Percentiles rank a stretch among this genome's conserved stretches.
Conservation (phyloP, 805 yeast species). For the Kuraishia ogatae region DNA sequence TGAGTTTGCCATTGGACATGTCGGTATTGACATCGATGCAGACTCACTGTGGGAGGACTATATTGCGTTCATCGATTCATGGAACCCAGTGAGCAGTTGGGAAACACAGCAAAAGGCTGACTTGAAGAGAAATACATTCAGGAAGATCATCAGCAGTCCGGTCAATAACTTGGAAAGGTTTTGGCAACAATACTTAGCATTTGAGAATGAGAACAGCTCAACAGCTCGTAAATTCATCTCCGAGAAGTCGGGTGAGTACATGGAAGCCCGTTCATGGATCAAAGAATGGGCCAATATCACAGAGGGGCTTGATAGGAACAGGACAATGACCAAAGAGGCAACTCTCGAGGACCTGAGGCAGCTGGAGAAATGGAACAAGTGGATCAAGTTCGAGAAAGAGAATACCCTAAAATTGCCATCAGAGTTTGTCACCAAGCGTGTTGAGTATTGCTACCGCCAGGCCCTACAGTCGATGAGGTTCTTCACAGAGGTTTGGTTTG, state of each 20-base stretch:
- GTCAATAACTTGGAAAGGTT: conserved; percentile 61
- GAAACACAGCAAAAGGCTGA: conserved; percentile 77
- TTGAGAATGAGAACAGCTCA: conserved; percentile 73
- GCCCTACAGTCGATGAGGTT: conserved; percentile 54
- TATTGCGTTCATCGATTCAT: conserved; percentile 63
- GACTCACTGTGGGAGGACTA: conserved; percentile 77
- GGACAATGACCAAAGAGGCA: conserved; percentile 4
- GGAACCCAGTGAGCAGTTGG: conserved; percentile 76
- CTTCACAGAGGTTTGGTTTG: conserved; percentile 73
- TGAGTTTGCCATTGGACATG: conserved; percentile 69
- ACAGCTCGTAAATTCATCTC: conserved; percentile 81
- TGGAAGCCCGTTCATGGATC: conserved; percentile 76
- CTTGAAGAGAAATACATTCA: conserved; percentile 62
- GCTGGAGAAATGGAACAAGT: conserved; percentile 50
- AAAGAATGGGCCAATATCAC: conserved; percentile 62
- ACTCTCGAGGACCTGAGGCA: conserved; percentile 25
- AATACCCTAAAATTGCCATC: conserved; percentile 59
- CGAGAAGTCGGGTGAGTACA: conserved; percentile 75
- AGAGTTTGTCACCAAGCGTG: conserved; percentile 41
- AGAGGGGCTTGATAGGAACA: conserved; percentile 34
- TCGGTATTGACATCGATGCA: conserved; percentile 71
- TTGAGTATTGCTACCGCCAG: conserved; percentile 65
- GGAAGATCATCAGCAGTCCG: conserved; percentile 68
- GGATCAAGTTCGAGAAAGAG: conserved; percentile 74
- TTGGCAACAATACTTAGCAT: conserved; percentile 75